phyloP scores from a whole-genome alignment of 179 eudicot species.

The Dionaea muscipula region DNA sequence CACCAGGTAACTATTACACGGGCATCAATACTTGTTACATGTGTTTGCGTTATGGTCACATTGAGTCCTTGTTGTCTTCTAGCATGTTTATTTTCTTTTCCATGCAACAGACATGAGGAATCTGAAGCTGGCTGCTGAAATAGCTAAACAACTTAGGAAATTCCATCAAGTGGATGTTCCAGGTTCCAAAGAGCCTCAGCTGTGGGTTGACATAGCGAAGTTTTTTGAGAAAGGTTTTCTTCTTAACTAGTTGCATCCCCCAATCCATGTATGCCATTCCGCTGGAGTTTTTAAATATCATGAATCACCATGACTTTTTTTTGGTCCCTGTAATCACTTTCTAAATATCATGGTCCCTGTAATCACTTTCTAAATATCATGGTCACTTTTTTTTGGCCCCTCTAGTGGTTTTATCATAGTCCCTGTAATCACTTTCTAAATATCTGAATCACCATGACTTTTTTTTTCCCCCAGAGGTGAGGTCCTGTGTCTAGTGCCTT shows the following conservation, averaged over 20 bases:
- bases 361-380: too few relatives aligned
- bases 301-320: too few relatives aligned
- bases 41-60: not conserved
- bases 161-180: slow-evolving; percentile 84
- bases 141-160: slow-evolving; percentile 72
- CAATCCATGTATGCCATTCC: not conserved
- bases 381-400: too few relatives aligned
- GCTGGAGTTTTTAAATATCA: too few relatives aligned
- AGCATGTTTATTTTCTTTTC: slow-evolving; percentile 3
- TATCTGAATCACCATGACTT: too few relatives aligned
- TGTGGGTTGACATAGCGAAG: slow-evolving; percentile 70
- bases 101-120: slow-evolving; percentile 61
- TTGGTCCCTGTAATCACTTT: too few relatives aligned
- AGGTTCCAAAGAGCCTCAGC: slow-evolving; percentile 79
- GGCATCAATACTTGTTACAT: not conserved
- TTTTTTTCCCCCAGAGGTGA: too few relatives aligned
- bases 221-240: slow-evolving; percentile 56
- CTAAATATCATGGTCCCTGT: too few relatives aligned
- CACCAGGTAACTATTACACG: slow-evolving; percentile 37
- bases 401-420: too few relatives aligned
- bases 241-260: slow-evolving; percentile 5
- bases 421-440: too few relatives aligned
- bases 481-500: too few relatives aligned
- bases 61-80: not conserved
- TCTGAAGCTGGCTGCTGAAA: slow-evolving; percentile 61